Percentiles rank a stretch among this genome's conserved stretches.
These are phyloP conservation scores for Geotrichum fermentans DNA, from an alignment of 1,139 yeast species.

Conservation along the genomic window DNA sequence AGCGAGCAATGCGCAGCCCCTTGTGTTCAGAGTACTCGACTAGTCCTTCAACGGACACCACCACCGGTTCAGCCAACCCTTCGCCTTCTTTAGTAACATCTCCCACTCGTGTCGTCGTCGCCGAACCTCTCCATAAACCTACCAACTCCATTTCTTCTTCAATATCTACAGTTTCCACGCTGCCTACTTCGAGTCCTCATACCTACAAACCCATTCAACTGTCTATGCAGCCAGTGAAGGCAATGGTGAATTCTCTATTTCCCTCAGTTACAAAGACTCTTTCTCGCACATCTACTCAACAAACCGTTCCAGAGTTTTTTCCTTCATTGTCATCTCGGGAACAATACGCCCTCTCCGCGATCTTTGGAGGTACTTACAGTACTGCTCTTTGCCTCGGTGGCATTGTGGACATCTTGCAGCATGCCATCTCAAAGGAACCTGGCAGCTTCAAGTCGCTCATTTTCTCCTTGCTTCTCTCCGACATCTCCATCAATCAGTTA, in stretches of 20 bases:
- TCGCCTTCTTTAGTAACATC: not conserved
- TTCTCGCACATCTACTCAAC: constrained; percentile 4
- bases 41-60: not conserved
- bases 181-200: not conserved
- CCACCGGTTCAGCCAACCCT: not conserved
- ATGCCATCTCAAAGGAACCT: constrained; percentile 3
- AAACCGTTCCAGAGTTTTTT: constrained; percentile 14
- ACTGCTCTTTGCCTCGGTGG: constrained; percentile 16
- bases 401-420: constrained; percentile 7
- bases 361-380: constrained; percentile 14
- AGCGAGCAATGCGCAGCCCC: constrained; percentile 7
- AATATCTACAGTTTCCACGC: not conserved
- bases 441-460: constrained; percentile 5
- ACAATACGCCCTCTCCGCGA: constrained; percentile 16
- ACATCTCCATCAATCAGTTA: constrained; percentile 6
- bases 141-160: not conserved
- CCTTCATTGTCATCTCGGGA: constrained; percentile 9
- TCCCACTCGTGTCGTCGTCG: not conserved
- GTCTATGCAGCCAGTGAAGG: constrained; percentile 9
- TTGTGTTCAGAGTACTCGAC: too few species aligned
- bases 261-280: constrained; percentile 14
- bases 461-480: constrained; percentile 4
- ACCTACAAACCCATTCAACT: not conserved
- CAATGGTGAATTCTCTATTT: constrained; percentile 10
- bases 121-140: not conserved